Conservation (phyloP, 2,329 filamentous ascomycete species). For the Diaporthe batatas region DNA sequence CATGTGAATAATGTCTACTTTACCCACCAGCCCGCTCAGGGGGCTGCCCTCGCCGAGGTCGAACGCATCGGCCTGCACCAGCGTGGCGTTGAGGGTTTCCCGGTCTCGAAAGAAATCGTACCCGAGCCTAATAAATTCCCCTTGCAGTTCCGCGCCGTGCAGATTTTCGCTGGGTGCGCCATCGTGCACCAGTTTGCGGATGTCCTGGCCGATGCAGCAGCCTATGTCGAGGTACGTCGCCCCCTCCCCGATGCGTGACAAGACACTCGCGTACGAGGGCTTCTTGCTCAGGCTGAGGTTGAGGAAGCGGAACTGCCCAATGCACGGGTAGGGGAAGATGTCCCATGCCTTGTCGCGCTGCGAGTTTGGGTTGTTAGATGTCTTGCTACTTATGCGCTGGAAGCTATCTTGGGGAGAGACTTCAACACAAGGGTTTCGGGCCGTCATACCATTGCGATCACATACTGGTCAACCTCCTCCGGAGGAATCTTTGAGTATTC, state of each 20-base stretch:
- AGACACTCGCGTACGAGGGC: slow-evolving; percentile 48
- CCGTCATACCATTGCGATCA: slow-evolving; percentile 42
- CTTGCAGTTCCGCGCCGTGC: slow-evolving; percentile 54
- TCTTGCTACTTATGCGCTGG: background rate
- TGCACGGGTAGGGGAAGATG: slow-evolving; percentile 55
- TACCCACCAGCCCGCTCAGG: slow-evolving; percentile 45
- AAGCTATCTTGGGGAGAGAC: background rate
- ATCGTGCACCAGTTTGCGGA: slow-evolving; percentile 57
- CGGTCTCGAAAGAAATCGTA: slow-evolving; percentile 53
- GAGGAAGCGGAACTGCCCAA: slow-evolving; percentile 56
- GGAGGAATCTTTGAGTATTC: slow-evolving; percentile 45
- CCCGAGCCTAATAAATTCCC: slow-evolving; percentile 51
- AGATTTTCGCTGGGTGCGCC: slow-evolving; percentile 55
- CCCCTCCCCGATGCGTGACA: slow-evolving; percentile 48
- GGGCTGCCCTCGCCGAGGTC: slow-evolving; percentile 41
- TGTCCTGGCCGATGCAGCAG: slow-evolving; percentile 60
- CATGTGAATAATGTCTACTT: slow-evolving; percentile 49
- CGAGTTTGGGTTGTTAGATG: background rate
- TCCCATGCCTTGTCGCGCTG: slow-evolving; percentile 55
- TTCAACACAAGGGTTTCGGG: background rate
- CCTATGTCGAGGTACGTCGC: slow-evolving; percentile 55
- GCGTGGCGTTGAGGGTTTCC: slow-evolving; percentile 42
- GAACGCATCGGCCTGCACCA: slow-evolving; percentile 49
- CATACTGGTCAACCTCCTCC: slow-evolving; percentile 45
- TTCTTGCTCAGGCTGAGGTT: slow-evolving; percentile 52